Conservation (phyloP, 2,329 filamentous ascomycete species). For the Colletotrichum tanaceti region DNA sequence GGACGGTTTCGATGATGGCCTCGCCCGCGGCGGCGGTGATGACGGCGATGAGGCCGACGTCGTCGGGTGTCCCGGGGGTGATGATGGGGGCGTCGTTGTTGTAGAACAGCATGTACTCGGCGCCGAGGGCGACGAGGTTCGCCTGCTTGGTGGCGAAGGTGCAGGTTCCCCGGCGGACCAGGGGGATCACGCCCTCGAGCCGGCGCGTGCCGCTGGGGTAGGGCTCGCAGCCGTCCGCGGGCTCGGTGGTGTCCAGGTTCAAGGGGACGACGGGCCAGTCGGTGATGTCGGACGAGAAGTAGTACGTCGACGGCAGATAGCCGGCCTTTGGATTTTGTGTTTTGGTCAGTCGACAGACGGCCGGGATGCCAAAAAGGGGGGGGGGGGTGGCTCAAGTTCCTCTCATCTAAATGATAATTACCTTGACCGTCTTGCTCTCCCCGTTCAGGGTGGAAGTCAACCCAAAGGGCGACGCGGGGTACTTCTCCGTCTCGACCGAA, state of each 20-base stretch:
- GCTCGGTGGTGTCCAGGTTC: conserved; percentile 44
- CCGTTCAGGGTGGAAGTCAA: conserved; percentile 48
- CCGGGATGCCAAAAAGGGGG: conserved; percentile 38
- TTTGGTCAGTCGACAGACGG: conserved; percentile 47
- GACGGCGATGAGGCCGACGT: conserved; percentile 42
- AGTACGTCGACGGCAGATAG: conserved; percentile 51
- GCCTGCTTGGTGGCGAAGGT: conserved; percentile 45
- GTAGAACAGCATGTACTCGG: conserved; percentile 48
- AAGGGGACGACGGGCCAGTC: conserved; percentile 49
- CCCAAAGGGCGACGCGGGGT: conserved; percentile 46
- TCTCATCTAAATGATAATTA: too few relatives aligned
- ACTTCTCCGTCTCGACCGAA: conserved; percentile 51
- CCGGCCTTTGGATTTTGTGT: conserved; percentile 41
- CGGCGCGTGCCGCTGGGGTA: conserved; percentile 43
- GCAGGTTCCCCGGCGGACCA: conserved; percentile 52
- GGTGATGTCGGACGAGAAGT: conserved; percentile 50
- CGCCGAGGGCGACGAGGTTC: conserved; percentile 46
- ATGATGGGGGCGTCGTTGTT: conserved; percentile 44
- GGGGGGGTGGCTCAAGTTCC: too few relatives aligned
- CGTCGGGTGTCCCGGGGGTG: conserved; percentile 37
- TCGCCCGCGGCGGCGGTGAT: conserved; percentile 44
- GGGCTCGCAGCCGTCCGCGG: conserved; percentile 46
- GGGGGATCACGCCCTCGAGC: conserved; percentile 44
- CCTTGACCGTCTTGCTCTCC: conserved; percentile 25
- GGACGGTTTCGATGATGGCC: conserved; percentile 45